A percentile compares a stretch with the other conserved stretches of the same genome.
These are phyloP conservation scores for Daldinia sp. DNA, from an alignment of 2,329 filamentous ascomycete genomes.

Conservation along the genomic window DNA sequence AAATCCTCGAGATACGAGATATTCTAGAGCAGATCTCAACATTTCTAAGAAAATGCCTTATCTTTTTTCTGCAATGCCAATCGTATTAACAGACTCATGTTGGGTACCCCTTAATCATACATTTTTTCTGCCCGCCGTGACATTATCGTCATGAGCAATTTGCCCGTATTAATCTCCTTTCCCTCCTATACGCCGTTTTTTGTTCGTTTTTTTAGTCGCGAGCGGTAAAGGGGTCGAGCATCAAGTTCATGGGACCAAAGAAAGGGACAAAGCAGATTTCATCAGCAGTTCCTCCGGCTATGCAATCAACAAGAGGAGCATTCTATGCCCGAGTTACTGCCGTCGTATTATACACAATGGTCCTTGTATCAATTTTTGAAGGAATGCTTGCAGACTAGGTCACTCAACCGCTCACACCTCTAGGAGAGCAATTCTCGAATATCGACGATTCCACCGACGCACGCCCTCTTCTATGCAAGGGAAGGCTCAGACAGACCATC, in stretches of 20 bases:
- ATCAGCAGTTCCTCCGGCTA: constrained; percentile 26
- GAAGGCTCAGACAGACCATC: not conserved
- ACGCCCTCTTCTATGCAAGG: not conserved
- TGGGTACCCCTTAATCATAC: constrained; percentile 20
- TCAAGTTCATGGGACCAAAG: constrained; percentile 17
- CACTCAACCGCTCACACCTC: constrained; percentile 6
- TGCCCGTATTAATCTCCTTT: constrained; percentile 7
- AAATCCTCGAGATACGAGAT: not conserved
- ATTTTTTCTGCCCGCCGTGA: constrained; percentile 16
- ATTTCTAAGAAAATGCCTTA: not conserved
- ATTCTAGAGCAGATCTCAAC: not conserved
- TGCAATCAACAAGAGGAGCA: constrained; percentile 26
- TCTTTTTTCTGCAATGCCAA: constrained; percentile 2
- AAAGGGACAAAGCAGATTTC: constrained; percentile 9
- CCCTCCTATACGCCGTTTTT: constrained; percentile 9
- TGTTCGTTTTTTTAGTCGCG: constrained; percentile 4
- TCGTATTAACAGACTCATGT: constrained; percentile 31
- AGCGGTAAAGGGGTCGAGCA: constrained; percentile 12
- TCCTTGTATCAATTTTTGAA: constrained; percentile 9
- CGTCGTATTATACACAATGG: constrained; percentile 20
- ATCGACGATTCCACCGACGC: not conserved
- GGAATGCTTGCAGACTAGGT: constrained; percentile 15
- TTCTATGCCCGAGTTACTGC: constrained; percentile 10
- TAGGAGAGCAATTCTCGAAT: not conserved
- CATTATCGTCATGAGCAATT: constrained; percentile 6